These are phyloP conservation scores for Lignosus rhinocerotis DNA, from an alignment of 1,284 basidiomycete genomes.

Conservation along the genomic window DNA sequence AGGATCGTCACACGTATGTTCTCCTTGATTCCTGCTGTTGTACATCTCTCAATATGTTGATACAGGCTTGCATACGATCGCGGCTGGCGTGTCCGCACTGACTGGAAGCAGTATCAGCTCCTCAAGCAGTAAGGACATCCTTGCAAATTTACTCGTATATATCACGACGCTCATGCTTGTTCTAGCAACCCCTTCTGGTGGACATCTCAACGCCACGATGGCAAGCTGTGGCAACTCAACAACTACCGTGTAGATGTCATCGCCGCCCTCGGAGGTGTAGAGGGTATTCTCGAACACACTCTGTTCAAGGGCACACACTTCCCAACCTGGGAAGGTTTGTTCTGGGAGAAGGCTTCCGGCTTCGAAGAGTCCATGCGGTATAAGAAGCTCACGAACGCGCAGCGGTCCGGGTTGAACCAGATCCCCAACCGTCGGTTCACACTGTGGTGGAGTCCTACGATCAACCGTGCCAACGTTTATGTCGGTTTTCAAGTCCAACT, in stretches of 20 bases:
- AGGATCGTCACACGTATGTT: constrained; percentile 87
- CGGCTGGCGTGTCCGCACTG: constrained; percentile 93
- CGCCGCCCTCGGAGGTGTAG: constrained; percentile 97
- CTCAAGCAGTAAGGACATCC: constrained; percentile 71
- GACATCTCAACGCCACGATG: constrained; percentile 98
- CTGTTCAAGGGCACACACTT: constrained; percentile 98
- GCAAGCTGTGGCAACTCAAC: constrained; percentile 97
- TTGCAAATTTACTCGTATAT: neutral
- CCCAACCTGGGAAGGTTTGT: constrained; percentile 91
- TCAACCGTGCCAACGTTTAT: constrained; percentile 98
- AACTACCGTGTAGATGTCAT: constrained; percentile 99
- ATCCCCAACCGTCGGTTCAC: constrained; percentile 99
- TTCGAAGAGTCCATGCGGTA: constrained; percentile 98
- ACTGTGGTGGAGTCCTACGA: constrained; percentile 98
- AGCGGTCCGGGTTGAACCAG: constrained; percentile 95
- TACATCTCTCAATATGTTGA: constrained; percentile 23
- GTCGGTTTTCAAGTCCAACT: constrained; percentile 99
- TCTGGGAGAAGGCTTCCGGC: constrained; percentile 95
- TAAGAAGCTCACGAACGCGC: constrained; percentile 95
- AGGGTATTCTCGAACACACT: constrained; percentile 96
- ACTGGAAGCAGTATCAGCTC: constrained; percentile 98
- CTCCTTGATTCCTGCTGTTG: neutral
- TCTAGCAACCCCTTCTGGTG: constrained; percentile 94
- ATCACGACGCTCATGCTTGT: neutral
- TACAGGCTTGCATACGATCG: constrained; percentile 93